A percentile compares a stretch with the other conserved stretches of the same genome.
Evolutionary conservation across 1,139 yeast genomes (phyloP).

Genomic region (Arxiozyma telluris): DNA sequence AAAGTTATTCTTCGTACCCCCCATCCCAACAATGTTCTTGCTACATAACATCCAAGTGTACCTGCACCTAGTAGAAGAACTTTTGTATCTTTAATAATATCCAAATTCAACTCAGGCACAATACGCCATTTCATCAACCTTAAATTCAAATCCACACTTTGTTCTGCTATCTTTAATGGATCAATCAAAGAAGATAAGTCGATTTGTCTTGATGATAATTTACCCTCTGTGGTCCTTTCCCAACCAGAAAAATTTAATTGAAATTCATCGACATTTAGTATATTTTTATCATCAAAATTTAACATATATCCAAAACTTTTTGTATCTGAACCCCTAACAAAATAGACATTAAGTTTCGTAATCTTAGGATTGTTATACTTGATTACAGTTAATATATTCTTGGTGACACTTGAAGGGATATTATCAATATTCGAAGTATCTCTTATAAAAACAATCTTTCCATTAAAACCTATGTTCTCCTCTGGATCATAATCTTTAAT

Average conservation of each 20-base stretch:
- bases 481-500: slow-evolving; percentile 14
- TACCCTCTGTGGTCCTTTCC: slow-evolving; percentile 74
- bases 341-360: slow-evolving; percentile 35
- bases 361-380: slow-evolving; percentile 34
- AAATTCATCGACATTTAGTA: neutral
- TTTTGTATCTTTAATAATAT: slow-evolving; percentile 47
- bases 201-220: slow-evolving; percentile 71
- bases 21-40: slow-evolving; percentile 86
- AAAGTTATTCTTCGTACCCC: slow-evolving; percentile 79
- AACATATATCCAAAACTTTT: slow-evolving; percentile 23
- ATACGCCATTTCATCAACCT: slow-evolving; percentile 96
- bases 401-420: slow-evolving; percentile 53
- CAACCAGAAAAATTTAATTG: slow-evolving; percentile 60
- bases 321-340: slow-evolving; percentile 27
- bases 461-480: slow-evolving; percentile 38
- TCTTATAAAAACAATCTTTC: slow-evolving; percentile 48
- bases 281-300: slow-evolving; percentile 4
- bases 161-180: slow-evolving; percentile 75
- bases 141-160: slow-evolving; percentile 82
- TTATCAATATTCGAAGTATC: slow-evolving; percentile 48
- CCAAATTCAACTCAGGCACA: slow-evolving; percentile 71
- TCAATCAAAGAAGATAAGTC: slow-evolving; percentile 74
- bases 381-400: slow-evolving; percentile 56
- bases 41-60: slow-evolving; percentile 86
- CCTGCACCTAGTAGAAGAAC: slow-evolving; percentile 91